Percentiles rank a stretch among this genome's conserved stretches.
Conservation (phyloP, 2,329 filamentous ascomycete species). For the Talaromyces sp. region DNA sequence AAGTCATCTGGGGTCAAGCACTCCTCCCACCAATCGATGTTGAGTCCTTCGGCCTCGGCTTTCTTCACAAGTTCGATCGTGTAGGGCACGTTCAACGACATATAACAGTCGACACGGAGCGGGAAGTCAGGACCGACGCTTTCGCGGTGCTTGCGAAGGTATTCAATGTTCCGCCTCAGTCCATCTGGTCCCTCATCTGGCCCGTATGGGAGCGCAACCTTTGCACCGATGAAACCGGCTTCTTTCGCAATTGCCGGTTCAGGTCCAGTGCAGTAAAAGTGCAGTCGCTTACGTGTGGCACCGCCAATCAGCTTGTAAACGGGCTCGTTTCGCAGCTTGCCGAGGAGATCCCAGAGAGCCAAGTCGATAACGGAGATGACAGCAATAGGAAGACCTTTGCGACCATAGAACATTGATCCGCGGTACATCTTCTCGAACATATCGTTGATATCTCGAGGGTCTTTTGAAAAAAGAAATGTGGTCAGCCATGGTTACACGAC, state of each 20-base stretch:
- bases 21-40: slow-evolving; percentile 98
- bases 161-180: slow-evolving; percentile 83
- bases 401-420: slow-evolving; percentile 91
- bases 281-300: slow-evolving; percentile 71
- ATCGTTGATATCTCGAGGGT: slow-evolving; percentile 84
- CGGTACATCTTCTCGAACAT: slow-evolving; percentile 97
- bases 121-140: slow-evolving; percentile 85
- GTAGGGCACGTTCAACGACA: slow-evolving; percentile 89
- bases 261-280: slow-evolving; percentile 94
- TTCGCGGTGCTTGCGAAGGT: slow-evolving; percentile 76
- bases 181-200: slow-evolving; percentile 80
- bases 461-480: slow-evolving; percentile 35
- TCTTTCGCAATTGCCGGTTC: slow-evolving; percentile 71
- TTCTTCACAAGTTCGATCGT: slow-evolving; percentile 86
- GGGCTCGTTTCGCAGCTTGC: slow-evolving; percentile 85
- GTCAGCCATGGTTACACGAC: slow-evolving; percentile 1
- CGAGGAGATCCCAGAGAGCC: slow-evolving; percentile 85
- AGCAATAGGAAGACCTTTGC: slow-evolving; percentile 83
- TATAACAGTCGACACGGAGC: slow-evolving; percentile 94
- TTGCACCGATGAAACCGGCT: slow-evolving; percentile 87
- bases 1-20: slow-evolving; percentile 86
- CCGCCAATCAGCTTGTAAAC: slow-evolving; percentile 94
- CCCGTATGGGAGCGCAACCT: slow-evolving; percentile 84
- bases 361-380: slow-evolving; percentile 93
- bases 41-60: slow-evolving; percentile 69